phyloP scores from a whole-genome alignment of 2,329 filamentous ascomycete genomes.

The Neonectria faginata region DNA sequence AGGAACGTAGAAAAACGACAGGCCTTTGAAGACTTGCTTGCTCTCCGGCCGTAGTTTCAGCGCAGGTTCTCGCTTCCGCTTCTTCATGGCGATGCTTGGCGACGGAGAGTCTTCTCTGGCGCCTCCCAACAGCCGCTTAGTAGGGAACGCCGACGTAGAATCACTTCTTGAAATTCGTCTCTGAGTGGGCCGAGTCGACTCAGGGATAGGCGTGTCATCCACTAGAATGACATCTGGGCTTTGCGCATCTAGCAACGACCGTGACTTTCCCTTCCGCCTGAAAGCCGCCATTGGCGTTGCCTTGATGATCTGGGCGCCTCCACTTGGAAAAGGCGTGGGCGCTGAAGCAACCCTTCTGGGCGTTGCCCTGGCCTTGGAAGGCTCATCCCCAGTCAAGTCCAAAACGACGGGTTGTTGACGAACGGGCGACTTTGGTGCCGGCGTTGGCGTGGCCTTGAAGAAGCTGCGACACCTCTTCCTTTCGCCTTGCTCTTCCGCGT shows the following conservation, averaged over 20 bases:
- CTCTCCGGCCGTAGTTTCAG: slow-evolving; percentile 62
- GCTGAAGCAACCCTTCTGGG: slow-evolving; percentile 38
- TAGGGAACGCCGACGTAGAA: slow-evolving; percentile 47
- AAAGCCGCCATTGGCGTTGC: slow-evolving; percentile 46
- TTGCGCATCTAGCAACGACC: slow-evolving; percentile 34
- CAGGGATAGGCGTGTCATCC: slow-evolving; percentile 47
- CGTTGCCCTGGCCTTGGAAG: slow-evolving; percentile 26
- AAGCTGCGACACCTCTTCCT: slow-evolving; percentile 48
- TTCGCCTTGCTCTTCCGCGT: slow-evolving; percentile 48
- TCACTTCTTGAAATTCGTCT: slow-evolving; percentile 43
- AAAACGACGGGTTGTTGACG: slow-evolving; percentile 27
- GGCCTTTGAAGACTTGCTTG: slow-evolving; percentile 68
- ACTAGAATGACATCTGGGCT: slow-evolving; percentile 38
- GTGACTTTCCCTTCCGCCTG: slow-evolving; percentile 38
- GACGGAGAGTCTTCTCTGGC: slow-evolving; percentile 42
- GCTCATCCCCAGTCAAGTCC: slow-evolving; percentile 35
- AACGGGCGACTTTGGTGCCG: slow-evolving; percentile 7
- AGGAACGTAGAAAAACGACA: slow-evolving; percentile 83
- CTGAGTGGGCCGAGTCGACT: slow-evolving; percentile 36
- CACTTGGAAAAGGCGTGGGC: slow-evolving; percentile 28
- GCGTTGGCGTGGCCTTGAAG: slow-evolving; percentile 39
- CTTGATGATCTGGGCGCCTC: slow-evolving; percentile 41
- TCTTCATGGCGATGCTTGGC: slow-evolving; percentile 49
- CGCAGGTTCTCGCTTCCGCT: slow-evolving; percentile 59
- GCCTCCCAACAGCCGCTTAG: slow-evolving; percentile 25